Percentiles rank a stretch among this genome's conserved stretches.
Evolutionary conservation across 2,329 filamentous ascomycete species (phyloP).

Genomic region (Calonectria fujianensis): DNA sequence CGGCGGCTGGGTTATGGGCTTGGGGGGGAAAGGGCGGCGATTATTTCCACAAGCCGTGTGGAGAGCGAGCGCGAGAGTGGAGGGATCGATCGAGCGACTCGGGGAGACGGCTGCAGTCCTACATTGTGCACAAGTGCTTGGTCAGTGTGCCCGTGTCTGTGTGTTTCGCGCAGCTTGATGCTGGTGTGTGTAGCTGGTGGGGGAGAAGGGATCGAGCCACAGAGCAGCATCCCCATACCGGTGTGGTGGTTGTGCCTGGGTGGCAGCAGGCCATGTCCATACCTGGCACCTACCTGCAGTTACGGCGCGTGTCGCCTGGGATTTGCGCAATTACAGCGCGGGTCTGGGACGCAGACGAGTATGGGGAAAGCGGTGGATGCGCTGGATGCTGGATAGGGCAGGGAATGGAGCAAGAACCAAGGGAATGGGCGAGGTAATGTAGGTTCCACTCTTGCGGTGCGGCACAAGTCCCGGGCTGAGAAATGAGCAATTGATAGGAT

Average conservation of each 20-base stretch:
- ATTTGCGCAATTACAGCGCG: conserved; percentile 13
- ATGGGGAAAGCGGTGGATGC: conserved; percentile 13
- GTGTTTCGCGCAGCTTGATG: conserved; percentile 27
- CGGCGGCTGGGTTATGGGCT: conserved; percentile 24
- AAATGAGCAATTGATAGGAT: conserved; percentile 28
- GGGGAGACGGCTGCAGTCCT: conserved; percentile 22
- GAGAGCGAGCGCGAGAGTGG: conserved; percentile 11
- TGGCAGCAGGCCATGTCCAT: conserved; percentile 3
- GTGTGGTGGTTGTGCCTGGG: conserved; percentile 28
- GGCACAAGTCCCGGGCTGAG: conserved; percentile 30
- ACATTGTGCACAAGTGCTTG: conserved; percentile 28
- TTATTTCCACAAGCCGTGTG: conserved; percentile 35
- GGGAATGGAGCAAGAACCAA: conserved; percentile 14
- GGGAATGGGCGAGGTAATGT: conserved; percentile 31
- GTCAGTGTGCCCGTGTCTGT: conserved; percentile 18
- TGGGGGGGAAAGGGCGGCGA: conserved; percentile 29
- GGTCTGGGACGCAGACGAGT: conserved; percentile 6
- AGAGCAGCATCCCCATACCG: conserved; percentile 39
- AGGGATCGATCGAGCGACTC: conserved; percentile 14
- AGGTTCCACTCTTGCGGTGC: conserved; percentile 22
- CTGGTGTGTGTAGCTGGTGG: conserved; percentile 42
- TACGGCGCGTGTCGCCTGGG: conserved; percentile 14
- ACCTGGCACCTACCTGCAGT: conserved; percentile 9
- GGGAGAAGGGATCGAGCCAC: conserved; percentile 51
- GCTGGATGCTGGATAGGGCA: conserved; percentile 11